Evolutionary conservation across 306 rosid genomes (phyloP).

Genomic region (Ormosia emarginata): DNA sequence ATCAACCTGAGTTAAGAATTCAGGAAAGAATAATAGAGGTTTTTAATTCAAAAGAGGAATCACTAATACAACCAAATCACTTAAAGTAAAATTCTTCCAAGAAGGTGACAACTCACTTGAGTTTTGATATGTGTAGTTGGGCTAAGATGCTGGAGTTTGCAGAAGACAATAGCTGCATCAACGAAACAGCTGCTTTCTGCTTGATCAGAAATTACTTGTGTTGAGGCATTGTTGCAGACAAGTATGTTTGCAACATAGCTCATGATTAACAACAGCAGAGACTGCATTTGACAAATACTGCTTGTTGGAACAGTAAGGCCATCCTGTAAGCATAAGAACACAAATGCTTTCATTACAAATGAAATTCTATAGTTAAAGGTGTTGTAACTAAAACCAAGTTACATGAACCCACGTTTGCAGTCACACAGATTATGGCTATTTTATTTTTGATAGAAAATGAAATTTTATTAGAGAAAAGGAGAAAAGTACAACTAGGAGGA

Average conservation of each 20-base stretch:
- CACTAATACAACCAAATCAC: conserved; percentile 18
- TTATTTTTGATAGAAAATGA: background rate
- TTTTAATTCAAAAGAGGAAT: conserved; percentile 10
- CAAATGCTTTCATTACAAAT: conserved; percentile 23
- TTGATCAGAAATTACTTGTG: conserved; percentile 48
- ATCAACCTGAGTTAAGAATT: conserved; percentile 65
- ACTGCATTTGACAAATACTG: conserved; percentile 72
- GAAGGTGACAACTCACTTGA: conserved; percentile 57
- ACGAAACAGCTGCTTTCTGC: conserved; percentile 75
- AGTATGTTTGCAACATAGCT: conserved; percentile 60
- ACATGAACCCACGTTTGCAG: background rate
- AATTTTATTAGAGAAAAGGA: background rate
- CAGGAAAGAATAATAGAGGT: conserved; percentile 11
- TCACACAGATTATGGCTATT: conserved; percentile 10
- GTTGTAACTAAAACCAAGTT: conserved; percentile 6
- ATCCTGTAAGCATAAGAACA: conserved; percentile 56
- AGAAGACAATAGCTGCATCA: conserved; percentile 77
- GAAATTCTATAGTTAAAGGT: conserved; percentile 3
- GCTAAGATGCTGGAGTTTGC: conserved; percentile 92
- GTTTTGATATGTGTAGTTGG: conserved; percentile 54
- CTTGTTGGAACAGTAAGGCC: conserved; percentile 38
- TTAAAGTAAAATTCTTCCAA: conserved; percentile 19
- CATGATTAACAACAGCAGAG: conserved; percentile 76
- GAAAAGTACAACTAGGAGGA: background rate
- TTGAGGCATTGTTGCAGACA: conserved; percentile 54